These are phyloP conservation scores for Colletotrichum chlorophyti DNA, from an alignment of 2,329 filamentous ascomycete species.

Conservation along the genomic window DNA sequence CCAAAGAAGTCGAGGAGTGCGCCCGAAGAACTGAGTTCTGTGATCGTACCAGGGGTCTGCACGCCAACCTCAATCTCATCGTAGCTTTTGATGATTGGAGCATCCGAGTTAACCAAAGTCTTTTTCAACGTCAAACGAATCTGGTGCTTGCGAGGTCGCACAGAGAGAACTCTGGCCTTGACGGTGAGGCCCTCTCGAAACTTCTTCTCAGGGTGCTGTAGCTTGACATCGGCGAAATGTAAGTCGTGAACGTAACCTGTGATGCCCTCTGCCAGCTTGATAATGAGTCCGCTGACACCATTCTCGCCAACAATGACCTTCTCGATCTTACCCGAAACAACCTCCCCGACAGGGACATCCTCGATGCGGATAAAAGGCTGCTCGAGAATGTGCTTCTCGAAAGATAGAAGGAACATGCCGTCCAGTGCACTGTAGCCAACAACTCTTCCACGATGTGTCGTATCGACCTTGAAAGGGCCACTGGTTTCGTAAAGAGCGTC, in stretches of 20 bases:
- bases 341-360: conserved; percentile 81
- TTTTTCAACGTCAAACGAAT: conserved; percentile 94
- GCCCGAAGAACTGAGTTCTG: conserved; percentile 79
- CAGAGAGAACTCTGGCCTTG: conserved; percentile 85
- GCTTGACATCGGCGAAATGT: conserved; percentile 85
- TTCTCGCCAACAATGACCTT: conserved; percentile 80
- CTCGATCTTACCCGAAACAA: conserved; percentile 84
- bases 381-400: conserved; percentile 82
- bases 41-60: conserved; percentile 85
- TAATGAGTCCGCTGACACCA: conserved; percentile 82
- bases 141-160: conserved; percentile 76
- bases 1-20: conserved; percentile 95
- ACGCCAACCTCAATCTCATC: conserved; percentile 75
- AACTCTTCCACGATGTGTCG: conserved; percentile 81
- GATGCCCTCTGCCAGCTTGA: conserved; percentile 86
- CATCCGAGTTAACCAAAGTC: conserved; percentile 88
- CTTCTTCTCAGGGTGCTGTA: conserved; percentile 95
- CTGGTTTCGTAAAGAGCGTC: conserved; percentile 79
- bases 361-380: conserved; percentile 92
- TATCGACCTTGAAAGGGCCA: conserved; percentile 79
- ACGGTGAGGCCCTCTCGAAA: conserved; percentile 87
- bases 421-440: conserved; percentile 89
- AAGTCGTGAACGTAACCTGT: conserved; percentile 86
- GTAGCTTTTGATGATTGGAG: conserved; percentile 79
- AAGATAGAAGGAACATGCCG: conserved; percentile 82